phyloP scores from a whole-genome alignment of 2,329 filamentous ascomycete genomes.

The Talaromyces sp. region DNA sequence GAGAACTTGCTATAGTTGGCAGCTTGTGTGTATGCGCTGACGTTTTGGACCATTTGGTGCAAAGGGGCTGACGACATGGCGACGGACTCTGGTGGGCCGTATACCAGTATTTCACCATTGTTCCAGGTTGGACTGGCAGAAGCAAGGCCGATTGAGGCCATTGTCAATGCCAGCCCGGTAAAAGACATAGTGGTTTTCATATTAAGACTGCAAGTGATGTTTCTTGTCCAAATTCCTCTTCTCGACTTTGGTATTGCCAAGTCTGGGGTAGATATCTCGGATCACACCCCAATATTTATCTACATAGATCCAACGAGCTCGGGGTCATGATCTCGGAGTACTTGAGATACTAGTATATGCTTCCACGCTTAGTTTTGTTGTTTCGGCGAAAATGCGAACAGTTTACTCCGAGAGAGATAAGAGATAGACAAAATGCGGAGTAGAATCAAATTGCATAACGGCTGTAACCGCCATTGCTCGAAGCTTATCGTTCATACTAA shows the following conservation, averaged over 20 bases:
- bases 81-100: conserved; percentile 16
- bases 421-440: background rate
- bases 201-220: background rate
- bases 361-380: background rate
- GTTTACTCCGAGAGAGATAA: conserved; percentile 9
- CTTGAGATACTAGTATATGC: background rate
- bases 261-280: background rate
- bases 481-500: background rate
- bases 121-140: background rate
- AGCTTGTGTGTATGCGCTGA: conserved; percentile 18
- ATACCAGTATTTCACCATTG: conserved; percentile 2
- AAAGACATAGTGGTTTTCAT: conserved; percentile 1
- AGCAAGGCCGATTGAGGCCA: conserved; percentile 5
- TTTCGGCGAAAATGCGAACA: background rate
- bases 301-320: background rate
- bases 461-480: conserved; percentile 1
- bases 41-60: conserved; percentile 15
- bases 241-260: background rate
- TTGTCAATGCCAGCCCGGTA: background rate
- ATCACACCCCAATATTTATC: background rate
- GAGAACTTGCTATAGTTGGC: conserved; percentile 25
- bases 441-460: background rate
- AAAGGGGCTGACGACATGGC: conserved; percentile 9
- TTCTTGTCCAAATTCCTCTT: background rate
- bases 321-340: background rate